These are phyloP conservation scores for Bertia moriformis DNA, from an alignment of 2,329 filamentous ascomycete genomes.

Conservation along the genomic window DNA sequence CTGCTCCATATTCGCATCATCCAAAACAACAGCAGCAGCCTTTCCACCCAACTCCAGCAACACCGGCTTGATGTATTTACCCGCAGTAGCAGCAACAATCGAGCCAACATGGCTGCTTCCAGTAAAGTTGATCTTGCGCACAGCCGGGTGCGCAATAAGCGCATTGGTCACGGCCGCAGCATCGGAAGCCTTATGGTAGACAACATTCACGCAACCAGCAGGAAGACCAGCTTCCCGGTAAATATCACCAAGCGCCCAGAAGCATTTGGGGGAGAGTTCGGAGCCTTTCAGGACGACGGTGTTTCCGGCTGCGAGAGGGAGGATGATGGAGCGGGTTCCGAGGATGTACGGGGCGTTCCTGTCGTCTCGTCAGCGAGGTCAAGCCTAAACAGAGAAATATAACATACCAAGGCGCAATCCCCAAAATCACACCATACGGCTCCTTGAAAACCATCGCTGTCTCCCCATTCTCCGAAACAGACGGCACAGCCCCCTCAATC, in stretches of 20 bases:
- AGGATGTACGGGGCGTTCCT: conserved; percentile 46
- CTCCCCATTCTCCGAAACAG: conserved; percentile 25
- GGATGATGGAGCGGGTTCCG: conserved; percentile 35
- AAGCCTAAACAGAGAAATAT: not conserved
- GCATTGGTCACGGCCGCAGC: conserved; percentile 52
- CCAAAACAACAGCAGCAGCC: conserved; percentile 61
- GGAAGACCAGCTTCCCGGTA: conserved; percentile 67
- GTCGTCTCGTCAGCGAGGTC: not conserved
- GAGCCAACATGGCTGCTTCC: conserved; percentile 62
- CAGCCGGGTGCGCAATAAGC: conserved; percentile 48
- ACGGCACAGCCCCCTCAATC: conserved; percentile 18
- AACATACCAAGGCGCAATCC: conserved; percentile 65
- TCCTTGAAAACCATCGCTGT: conserved; percentile 57
- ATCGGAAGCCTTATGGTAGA: conserved; percentile 50
- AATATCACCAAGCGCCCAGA: conserved; percentile 45
- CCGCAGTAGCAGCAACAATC: conserved; percentile 56
- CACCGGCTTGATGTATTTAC: conserved; percentile 63
- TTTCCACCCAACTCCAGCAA: conserved; percentile 76
- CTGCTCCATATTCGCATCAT: conserved; percentile 62
- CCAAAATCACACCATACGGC: conserved; percentile 65
- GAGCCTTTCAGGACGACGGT: conserved; percentile 61
- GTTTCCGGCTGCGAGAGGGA: conserved; percentile 65
- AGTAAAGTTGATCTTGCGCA: conserved; percentile 80
- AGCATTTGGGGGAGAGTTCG: conserved; percentile 50
- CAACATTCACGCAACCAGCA: conserved; percentile 57